phyloP scores from a whole-genome alignment of 495 filamentous ascomycete genomes.

The Penicillium odoratum region DNA sequence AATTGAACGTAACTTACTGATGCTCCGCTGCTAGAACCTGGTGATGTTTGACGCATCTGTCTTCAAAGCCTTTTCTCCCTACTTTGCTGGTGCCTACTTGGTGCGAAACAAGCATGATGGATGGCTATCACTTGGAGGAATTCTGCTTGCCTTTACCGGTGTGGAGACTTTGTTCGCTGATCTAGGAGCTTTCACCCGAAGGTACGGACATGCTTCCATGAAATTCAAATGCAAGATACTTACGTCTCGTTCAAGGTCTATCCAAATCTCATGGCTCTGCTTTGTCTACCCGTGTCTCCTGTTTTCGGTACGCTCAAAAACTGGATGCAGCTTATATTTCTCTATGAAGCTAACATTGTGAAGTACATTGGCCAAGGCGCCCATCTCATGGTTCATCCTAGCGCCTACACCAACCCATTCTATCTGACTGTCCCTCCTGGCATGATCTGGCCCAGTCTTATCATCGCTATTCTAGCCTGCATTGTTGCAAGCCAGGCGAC shows the following conservation, averaged over 20 bases:
- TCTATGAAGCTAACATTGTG: background rate
- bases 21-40: conserved; percentile 44
- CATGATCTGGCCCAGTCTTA: conserved; percentile 63
- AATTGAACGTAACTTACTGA: background rate
- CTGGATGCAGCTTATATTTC: background rate
- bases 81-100: conserved; percentile 61
- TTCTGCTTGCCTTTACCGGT: conserved; percentile 70
- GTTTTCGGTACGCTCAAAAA: conserved; percentile 42
- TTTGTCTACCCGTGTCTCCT: conserved; percentile 66
- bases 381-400: conserved; percentile 58
- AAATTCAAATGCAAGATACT: background rate
- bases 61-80: conserved; percentile 69
- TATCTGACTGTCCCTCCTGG: conserved; percentile 65
- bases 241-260: conserved; percentile 37
- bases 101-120: conserved; percentile 57
- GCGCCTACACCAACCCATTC: conserved; percentile 67
- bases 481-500: conserved; percentile 76
- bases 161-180: conserved; percentile 74
- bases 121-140: conserved; percentile 66
- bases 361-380: conserved; percentile 71
- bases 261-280: conserved; percentile 63
- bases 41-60: conserved; percentile 59
- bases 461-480: conserved; percentile 65
- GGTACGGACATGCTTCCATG: conserved; percentile 15
- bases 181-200: conserved; percentile 61